A percentile compares a stretch with the other conserved stretches of the same genome.
phyloP scores from a whole-genome alignment of 2,329 filamentous ascomycete species.

The Capronia coronata region DNA sequence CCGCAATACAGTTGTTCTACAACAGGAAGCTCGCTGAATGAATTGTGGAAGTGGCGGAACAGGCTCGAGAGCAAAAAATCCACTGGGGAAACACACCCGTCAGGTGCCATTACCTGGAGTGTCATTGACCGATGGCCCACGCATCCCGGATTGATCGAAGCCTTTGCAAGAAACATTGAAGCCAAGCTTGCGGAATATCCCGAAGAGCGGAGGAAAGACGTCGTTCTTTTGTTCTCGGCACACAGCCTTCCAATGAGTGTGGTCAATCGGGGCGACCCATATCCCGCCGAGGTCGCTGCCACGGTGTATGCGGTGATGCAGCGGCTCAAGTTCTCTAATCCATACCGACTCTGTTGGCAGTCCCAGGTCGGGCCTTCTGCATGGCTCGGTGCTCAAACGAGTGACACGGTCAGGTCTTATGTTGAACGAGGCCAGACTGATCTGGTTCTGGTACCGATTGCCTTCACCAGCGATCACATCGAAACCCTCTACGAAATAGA shows the following conservation, averaged over 20 bases:
- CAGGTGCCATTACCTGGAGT: slow-evolving; percentile 83
- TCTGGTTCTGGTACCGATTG: slow-evolving; percentile 84
- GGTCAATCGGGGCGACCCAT: slow-evolving; percentile 91
- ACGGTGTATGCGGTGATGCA: slow-evolving; percentile 98
- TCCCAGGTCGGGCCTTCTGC: slow-evolving; percentile 93
- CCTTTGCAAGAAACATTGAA: slow-evolving; percentile 89
- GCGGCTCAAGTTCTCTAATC: slow-evolving; percentile 76
- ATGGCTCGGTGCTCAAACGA: slow-evolving; percentile 93
- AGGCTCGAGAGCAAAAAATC: slow-evolving; percentile 68
- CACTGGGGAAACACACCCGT: slow-evolving; percentile 45
- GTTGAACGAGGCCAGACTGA: slow-evolving; percentile 88
- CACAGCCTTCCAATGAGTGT: slow-evolving; percentile 97
- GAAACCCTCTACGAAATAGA: slow-evolving; percentile 95
- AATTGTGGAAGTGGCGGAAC: slow-evolving; percentile 95
- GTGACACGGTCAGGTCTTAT: slow-evolving; percentile 78
- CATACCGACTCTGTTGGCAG: slow-evolving; percentile 93
- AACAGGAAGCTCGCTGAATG: slow-evolving; percentile 90
- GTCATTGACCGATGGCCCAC: slow-evolving; percentile 96
- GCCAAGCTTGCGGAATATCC: slow-evolving; percentile 78
- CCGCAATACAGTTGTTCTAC: slow-evolving; percentile 98
- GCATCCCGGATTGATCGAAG: slow-evolving; percentile 83
- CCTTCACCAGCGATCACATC: slow-evolving; percentile 98
- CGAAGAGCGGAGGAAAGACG: slow-evolving; percentile 67
- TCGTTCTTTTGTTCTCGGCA: slow-evolving; percentile 85
- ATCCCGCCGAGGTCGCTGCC: slow-evolving; percentile 89